Evolutionary conservation across 2,329 filamentous ascomycete genomes (phyloP).

Genomic region (Epicoccum sorghinum): DNA sequence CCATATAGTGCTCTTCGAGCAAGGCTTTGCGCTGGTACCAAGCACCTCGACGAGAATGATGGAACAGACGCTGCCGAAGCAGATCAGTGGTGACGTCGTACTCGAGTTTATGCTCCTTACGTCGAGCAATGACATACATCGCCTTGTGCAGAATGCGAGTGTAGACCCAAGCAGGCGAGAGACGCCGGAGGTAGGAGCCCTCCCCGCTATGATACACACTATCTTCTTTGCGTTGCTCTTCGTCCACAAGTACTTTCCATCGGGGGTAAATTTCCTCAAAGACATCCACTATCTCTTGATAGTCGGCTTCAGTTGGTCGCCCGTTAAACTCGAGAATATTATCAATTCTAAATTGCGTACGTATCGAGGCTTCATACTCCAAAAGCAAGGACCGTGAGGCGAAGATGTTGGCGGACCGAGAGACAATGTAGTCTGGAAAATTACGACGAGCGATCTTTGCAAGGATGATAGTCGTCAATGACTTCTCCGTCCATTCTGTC

Average conservation of each 20-base stretch:
- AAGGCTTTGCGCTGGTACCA: constrained; percentile 98
- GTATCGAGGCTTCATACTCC: constrained; percentile 87
- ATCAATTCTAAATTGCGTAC: constrained; percentile 82
- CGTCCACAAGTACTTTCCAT: constrained; percentile 75
- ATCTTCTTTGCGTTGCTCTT: constrained; percentile 80
- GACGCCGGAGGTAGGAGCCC: constrained; percentile 84
- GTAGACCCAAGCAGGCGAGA: constrained; percentile 91
- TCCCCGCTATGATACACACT: constrained; percentile 80
- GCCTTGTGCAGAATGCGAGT: constrained; percentile 93
- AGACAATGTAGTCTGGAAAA: constrained; percentile 90
- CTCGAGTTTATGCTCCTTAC: constrained; percentile 81
- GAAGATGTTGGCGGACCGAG: constrained; percentile 88
- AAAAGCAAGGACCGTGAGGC: constrained; percentile 73
- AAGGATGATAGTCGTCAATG: constrained; percentile 90
- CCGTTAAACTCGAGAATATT: constrained; percentile 80
- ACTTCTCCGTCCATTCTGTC: constrained; percentile 97
- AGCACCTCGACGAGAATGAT: constrained; percentile 79
- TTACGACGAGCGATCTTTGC: constrained; percentile 86
- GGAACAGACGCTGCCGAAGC: constrained; percentile 81
- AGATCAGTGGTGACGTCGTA: constrained; percentile 76
- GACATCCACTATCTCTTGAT: constrained; percentile 71
- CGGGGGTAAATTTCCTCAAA: constrained; percentile 78
- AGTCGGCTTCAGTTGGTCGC: constrained; percentile 67
- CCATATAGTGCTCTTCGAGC: constrained; percentile 95
- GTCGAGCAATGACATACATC: constrained; percentile 75